Conservation (phyloP, 352 stramenopile species). For the Globisporangium nunn region DNA sequence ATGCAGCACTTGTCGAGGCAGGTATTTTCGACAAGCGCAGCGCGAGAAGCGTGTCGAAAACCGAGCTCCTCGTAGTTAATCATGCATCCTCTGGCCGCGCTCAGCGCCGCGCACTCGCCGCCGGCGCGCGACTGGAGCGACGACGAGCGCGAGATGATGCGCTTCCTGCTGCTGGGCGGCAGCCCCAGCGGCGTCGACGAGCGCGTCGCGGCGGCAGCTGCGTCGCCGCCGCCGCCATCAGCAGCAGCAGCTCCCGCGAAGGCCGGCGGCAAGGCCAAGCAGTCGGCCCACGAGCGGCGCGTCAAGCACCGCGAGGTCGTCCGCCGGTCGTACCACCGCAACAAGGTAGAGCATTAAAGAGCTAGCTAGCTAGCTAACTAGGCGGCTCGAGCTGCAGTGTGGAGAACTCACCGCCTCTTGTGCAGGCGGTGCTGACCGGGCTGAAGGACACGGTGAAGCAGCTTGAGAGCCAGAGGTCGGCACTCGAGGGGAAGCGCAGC, state of each 20-base stretch:
- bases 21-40: too few species aligned
- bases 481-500: slow-evolving; percentile 15
- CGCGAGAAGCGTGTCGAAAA: too few species aligned
- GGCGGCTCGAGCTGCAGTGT: too few species aligned
- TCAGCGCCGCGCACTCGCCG: neutral
- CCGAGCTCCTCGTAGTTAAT: too few species aligned
- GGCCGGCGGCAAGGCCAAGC: slow-evolving; percentile 17
- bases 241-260: slow-evolving; percentile 1
- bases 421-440: slow-evolving; percentile 38
- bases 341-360: slow-evolving; percentile 30
- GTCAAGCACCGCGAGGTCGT: slow-evolving; percentile 65
- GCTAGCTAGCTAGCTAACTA: neutral
- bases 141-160: slow-evolving; percentile 13
- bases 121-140: slow-evolving; percentile 11
- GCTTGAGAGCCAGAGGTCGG: slow-evolving; percentile 42
- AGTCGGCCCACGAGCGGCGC: slow-evolving; percentile 47
- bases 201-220: neutral
- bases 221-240: neutral
- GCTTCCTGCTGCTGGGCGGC: slow-evolving; percentile 8
- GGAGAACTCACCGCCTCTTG: too few species aligned
- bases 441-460: slow-evolving; percentile 44
- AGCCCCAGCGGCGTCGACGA: slow-evolving; percentile 11
- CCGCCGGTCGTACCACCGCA: slow-evolving; percentile 66
- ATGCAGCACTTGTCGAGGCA: too few species aligned
- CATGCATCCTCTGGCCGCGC: neutral